Base-by-base conservation (phyloP, 495 filamentous ascomycete species). In the Annulohypoxylon maeteangense region DNA sequence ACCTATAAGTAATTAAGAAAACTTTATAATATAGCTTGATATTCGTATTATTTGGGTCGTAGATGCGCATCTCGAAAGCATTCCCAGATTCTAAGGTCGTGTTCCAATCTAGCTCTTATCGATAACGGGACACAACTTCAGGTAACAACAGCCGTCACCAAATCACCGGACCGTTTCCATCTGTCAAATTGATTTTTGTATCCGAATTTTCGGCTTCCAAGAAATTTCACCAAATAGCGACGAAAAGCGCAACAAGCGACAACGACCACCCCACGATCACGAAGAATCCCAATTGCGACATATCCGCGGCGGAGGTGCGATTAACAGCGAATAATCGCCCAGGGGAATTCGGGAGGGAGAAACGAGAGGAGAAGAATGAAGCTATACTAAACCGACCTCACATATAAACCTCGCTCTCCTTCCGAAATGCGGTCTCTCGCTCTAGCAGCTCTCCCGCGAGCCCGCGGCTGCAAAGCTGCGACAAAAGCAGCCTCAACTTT, bases 401-500 rank as follows among this genome's bases (percentile, higher is more conserved):
- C 53, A 14, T 20, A 53, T 16, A 51, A 18, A 40, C 34, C 51
- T 54, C 29, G 36, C 10, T 47, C n/a, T 23, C 10, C 34, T 40
- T 32, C 48, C 48, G 45, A 59, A 38, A 73, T 68, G 70, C 61
- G 55, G 4, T 61, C 61, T 18, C 57, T 65, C 50, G 11, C 45
- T 23, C 42, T 68, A 54, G 54, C 61, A 27, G 60, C 65, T 57
- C 70, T 73, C 16, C 61, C 70, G 12, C 47, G 65, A 47, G 65
- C 60, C 53, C 34, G 55, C 23, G 12, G 50, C 42, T 29, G 6
- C 29, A 53, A 63, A 10, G 48, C 32, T 23, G 25, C 40, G 18
- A 20, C 29, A 6, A 61, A n/a, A 40, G 18, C 56, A 1, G 38
- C 47, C 0, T 20, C 56, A 1, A 65, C 47, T 23, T 22, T 65